Conservation (phyloP, 2,329 filamentous ascomycete species). For the Didymosphaeria variabile region DNA sequence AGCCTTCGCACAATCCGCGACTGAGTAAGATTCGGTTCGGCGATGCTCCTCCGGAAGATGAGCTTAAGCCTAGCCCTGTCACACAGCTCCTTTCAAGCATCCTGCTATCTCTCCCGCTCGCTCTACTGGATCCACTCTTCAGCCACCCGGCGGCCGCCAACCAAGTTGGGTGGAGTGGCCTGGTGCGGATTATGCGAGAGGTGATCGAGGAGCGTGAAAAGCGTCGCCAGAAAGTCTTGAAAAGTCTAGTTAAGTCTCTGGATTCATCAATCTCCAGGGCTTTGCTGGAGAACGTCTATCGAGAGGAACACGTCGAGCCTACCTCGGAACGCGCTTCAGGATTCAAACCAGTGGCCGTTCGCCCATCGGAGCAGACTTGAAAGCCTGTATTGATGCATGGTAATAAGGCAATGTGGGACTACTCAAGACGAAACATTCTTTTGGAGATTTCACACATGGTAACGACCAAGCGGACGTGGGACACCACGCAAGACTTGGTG, state of each 20-base stretch:
- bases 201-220: slow-evolving; percentile 56
- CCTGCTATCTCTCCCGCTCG: slow-evolving; percentile 74
- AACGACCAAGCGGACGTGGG: neutral
- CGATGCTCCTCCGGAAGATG: slow-evolving; percentile 63
- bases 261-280: slow-evolving; percentile 28
- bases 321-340: slow-evolving; percentile 50
- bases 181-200: slow-evolving; percentile 52
- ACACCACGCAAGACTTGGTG: neutral
- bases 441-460: neutral
- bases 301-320: slow-evolving; percentile 46
- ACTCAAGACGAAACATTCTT: too few relatives aligned
- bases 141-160: slow-evolving; percentile 66
- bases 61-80: slow-evolving; percentile 48
- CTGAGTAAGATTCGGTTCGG: slow-evolving; percentile 75
- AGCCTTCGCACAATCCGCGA: slow-evolving; percentile 59
- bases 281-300: slow-evolving; percentile 40
- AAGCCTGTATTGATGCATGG: neutral
- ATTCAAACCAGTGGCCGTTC: slow-evolving; percentile 39
- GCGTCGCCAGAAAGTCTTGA: slow-evolving; percentile 46
- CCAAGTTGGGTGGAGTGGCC: slow-evolving; percentile 50
- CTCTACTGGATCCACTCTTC: slow-evolving; percentile 70
- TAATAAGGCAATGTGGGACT: slow-evolving; percentile 8
- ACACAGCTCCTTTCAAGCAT: slow-evolving; percentile 69
- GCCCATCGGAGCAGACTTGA: slow-evolving; percentile 19
- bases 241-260: slow-evolving; percentile 34